These are phyloP conservation scores for Microthyrium microscopicum DNA, from an alignment of 2,329 filamentous ascomycete genomes.

Conservation along the genomic window DNA sequence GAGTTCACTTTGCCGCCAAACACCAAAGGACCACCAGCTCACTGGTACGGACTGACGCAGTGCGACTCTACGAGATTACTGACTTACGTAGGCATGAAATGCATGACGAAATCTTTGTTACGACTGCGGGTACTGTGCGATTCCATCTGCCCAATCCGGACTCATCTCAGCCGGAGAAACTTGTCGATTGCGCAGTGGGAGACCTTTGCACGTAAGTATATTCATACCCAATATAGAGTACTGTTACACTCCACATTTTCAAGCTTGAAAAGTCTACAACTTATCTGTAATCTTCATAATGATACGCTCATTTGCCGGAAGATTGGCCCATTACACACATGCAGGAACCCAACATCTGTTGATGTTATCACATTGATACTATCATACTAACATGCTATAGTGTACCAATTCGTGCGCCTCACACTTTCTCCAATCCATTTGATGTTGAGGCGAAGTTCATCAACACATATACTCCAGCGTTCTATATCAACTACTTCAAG, in stretches of 20 bases:
- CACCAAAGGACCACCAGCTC: slow-evolving; percentile 30
- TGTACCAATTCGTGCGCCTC: slow-evolving; percentile 36
- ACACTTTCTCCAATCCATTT: slow-evolving; percentile 39
- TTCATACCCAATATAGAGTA: too few species aligned
- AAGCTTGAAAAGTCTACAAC: too few species aligned
- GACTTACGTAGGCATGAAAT: too few species aligned
- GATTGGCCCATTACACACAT: too few species aligned
- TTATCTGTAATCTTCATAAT: too few species aligned
- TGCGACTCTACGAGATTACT: not conserved
- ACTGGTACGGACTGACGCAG: slow-evolving; percentile 36
- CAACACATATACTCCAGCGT: slow-evolving; percentile 40
- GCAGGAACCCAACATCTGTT: too few species aligned
- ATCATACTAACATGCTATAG: too few species aligned
- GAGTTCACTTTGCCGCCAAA: slow-evolving; percentile 33
- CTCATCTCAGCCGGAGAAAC: too few species aligned
- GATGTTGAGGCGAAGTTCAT: slow-evolving; percentile 38
- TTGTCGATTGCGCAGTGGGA: slow-evolving; percentile 33
- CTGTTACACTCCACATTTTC: too few species aligned
- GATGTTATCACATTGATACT: too few species aligned
- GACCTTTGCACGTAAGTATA: too few species aligned
- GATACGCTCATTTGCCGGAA: too few species aligned
- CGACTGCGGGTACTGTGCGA: slow-evolving; percentile 34
- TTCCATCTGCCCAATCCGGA: slow-evolving; percentile 31
- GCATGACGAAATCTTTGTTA: slow-evolving; percentile 40
- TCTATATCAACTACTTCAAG: slow-evolving; percentile 42